Evolutionary conservation across 345 rosid genomes (phyloP), one percentile per base, ranked within the genome.

Genomic region (Schrenkiella parvula): DNA sequence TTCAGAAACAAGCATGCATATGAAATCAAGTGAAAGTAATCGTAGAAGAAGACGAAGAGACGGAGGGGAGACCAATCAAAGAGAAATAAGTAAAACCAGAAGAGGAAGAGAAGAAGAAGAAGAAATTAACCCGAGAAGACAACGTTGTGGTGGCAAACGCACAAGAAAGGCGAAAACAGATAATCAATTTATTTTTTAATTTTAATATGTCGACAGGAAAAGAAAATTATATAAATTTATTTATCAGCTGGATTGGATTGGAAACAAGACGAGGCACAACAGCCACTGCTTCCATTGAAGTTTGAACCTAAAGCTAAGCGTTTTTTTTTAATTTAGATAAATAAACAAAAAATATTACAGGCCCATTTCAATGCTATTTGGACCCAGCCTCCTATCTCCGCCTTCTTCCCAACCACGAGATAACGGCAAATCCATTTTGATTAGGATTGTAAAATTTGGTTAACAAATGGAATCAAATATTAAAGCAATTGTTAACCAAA

Each of bases 281-380:
- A 75, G 79, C 79, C 79, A 75, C 79, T 59, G 74, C 73, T 68
- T 59, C 37, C 39, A 51, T 75, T 26, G 64, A 75, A 52, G 43
- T 68, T 25, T 43, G 79, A 34, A 44, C 74, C 68, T 51, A 59
- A 29, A 25, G 31, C 3, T 23, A 35, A 37, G 11, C 21, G 6
- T n/a, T 37, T 26, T 25, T 35, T 8, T 22, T 0, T 1, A 8
- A 38, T 29, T n/a, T n/a, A n/a, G n/a, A 14, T 29, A 37, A 11
- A 6, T 29, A 34, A 46, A 7, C 2, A 53, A 23, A 4, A 4
- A 13, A 18, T 19, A 44, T 10, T 43, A 5, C 1, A 64, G 61
- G 80, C 75, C 75, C 75, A 69, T 18, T 3, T 38, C 3, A 25
- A 51, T 2, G 21, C 43, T 12, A 14, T 32, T 55, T 56, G 65